These are phyloP conservation scores for Tetracentron sinense DNA, from an alignment of 164 flowering plant genomes.

Conservation along the genomic window DNA sequence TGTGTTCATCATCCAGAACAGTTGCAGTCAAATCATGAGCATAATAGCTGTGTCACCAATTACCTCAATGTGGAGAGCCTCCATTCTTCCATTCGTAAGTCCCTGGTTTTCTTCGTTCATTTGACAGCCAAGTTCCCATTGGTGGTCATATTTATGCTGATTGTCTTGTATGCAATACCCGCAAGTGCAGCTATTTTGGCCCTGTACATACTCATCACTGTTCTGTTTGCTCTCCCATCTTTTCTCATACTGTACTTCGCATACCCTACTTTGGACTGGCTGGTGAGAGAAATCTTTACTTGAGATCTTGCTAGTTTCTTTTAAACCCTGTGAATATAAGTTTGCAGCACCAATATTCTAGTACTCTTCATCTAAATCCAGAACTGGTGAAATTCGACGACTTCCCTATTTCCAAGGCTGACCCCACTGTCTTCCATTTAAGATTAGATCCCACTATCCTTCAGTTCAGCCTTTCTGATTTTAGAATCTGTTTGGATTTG, in stretches of 20 bases:
- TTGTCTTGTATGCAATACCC: slow-evolving; percentile 69
- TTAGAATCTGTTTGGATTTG: neutral
- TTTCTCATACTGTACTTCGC: slow-evolving; percentile 83
- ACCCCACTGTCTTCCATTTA: neutral
- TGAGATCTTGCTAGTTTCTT: slow-evolving; percentile 26
- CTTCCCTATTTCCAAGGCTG: slow-evolving; percentile 17
- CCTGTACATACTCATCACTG: slow-evolving; percentile 70
- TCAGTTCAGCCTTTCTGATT: neutral
- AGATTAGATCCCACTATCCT: neutral
- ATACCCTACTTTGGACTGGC: slow-evolving; percentile 94
- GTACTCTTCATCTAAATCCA: slow-evolving; percentile 1
- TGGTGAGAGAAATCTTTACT: slow-evolving; percentile 76
- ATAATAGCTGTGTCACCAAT: too few relatives aligned
- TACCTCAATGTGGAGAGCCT: slow-evolving; percentile 39
- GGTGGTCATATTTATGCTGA: slow-evolving; percentile 68
- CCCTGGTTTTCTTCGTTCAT: slow-evolving; percentile 64
- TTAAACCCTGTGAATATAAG: slow-evolving; percentile 10
- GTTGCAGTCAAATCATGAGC: slow-evolving; percentile 21
- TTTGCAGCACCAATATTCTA: neutral
- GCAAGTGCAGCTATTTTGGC: slow-evolving; percentile 79
- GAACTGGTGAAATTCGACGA: slow-evolving; percentile 23
- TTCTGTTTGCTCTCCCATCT: slow-evolving; percentile 91
- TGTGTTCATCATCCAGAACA: slow-evolving; percentile 28
- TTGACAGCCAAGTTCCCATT: slow-evolving; percentile 88
- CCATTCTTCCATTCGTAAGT: slow-evolving; percentile 51